phyloP scores from a whole-genome alignment of 805 yeast genomes.

The Saccharomyces jurei region DNA sequence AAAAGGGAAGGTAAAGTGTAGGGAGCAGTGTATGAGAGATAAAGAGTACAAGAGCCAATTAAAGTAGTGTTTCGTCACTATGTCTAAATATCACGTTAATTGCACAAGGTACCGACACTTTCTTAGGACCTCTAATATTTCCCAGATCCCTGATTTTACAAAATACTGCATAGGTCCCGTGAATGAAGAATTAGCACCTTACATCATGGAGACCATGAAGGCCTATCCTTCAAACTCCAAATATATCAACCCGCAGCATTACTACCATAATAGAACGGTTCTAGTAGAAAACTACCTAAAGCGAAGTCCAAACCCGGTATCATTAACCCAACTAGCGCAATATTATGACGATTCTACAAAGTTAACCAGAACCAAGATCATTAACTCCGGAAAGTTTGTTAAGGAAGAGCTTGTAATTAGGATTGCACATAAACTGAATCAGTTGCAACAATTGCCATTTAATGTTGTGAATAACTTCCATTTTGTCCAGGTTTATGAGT shows the following conservation, averaged over 20 bases:
- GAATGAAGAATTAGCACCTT: constrained; percentile 29
- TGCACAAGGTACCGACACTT: constrained; percentile 13
- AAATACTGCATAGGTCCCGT: constrained; percentile 30
- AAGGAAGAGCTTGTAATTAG: constrained; percentile 78
- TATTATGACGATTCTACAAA: constrained; percentile 59
- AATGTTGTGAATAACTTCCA: constrained; percentile 80
- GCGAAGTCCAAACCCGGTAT: constrained; percentile 77
- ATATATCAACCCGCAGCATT: constrained; percentile 61
- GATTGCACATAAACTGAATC: constrained; percentile 69
- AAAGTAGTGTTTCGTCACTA: neutral
- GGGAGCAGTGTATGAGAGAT: neutral
- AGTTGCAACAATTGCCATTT: constrained; percentile 75
- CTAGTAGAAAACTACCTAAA: constrained; percentile 27
- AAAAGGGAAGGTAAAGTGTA: neutral
- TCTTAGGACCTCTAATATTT: constrained; percentile 16
- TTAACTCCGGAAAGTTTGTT: constrained; percentile 83
- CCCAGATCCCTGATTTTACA: constrained; percentile 30
- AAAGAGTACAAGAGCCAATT: neutral
- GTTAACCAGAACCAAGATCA: constrained; percentile 65
- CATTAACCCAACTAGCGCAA: constrained; percentile 82
- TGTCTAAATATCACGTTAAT: neutral
- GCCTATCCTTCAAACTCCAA: constrained; percentile 38
- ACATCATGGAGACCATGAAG: constrained; percentile 28
- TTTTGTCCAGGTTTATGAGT: constrained; percentile 78
- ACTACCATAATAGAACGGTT: constrained; percentile 51